Conservation (phyloP, 164 flowering plant species). For the Aristolochia contorta region DNA sequence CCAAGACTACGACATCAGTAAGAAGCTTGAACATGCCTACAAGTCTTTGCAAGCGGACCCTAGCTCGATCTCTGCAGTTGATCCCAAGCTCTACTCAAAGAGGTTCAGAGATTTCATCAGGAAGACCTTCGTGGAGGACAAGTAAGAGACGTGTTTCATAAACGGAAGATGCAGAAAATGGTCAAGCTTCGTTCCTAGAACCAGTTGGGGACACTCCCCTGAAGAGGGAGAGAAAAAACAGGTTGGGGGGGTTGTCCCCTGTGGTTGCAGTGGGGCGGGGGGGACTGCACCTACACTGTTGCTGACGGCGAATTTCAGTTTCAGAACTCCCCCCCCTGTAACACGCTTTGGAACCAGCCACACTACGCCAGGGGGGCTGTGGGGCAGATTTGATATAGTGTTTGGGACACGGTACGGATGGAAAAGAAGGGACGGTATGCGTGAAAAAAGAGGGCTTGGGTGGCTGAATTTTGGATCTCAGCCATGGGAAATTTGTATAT, state of each 20-base stretch:
- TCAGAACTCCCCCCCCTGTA: background rate
- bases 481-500: constrained; percentile 10
- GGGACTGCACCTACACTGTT: background rate
- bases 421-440: background rate
- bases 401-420: background rate
- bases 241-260: background rate
- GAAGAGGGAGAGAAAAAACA: background rate
- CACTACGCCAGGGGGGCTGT: background rate
- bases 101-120: constrained; percentile 67
- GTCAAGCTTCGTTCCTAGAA: background rate
- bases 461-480: constrained; percentile 13
- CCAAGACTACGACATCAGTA: constrained; percentile 35
- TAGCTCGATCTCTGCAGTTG: constrained; percentile 76
- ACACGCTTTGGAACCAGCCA: background rate
- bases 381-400: background rate
- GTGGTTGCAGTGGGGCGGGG: background rate
- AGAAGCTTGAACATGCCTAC: constrained; percentile 79
- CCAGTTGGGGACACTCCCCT: background rate
- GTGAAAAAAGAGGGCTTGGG: background rate
- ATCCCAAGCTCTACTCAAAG: constrained; percentile 80
- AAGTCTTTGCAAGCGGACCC: constrained; percentile 80
- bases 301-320: background rate
- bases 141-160: constrained; percentile 11
- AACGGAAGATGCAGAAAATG: background rate
- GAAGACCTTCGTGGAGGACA: constrained; percentile 61